Evolutionary conservation across 2,329 filamentous ascomycete species (phyloP).

Genomic region (Cladosporium sp.): DNA sequence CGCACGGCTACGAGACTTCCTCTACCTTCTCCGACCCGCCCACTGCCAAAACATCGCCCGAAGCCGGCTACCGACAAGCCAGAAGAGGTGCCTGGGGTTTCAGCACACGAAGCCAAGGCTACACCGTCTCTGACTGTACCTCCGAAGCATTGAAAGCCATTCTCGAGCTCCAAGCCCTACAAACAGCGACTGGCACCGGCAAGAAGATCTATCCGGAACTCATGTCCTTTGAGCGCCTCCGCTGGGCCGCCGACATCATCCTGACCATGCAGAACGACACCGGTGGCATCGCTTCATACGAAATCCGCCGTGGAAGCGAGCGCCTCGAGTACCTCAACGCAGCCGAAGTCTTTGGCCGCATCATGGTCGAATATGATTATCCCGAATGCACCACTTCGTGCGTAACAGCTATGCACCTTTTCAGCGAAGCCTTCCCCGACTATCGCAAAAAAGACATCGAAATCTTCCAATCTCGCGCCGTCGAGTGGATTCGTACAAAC

Average conservation of each 20-base stretch:
- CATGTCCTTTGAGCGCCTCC: constrained; percentile 71
- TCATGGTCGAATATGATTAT: constrained; percentile 99
- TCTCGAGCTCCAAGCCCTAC: constrained; percentile 75
- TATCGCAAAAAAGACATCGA: constrained; percentile 76
- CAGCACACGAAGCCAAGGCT: constrained; percentile 87
- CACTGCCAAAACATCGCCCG: constrained; percentile 25
- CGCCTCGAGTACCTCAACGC: constrained; percentile 84
- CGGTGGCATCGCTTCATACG: constrained; percentile 87
- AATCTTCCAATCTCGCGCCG: constrained; percentile 65
- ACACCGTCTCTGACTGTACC: constrained; percentile 92
- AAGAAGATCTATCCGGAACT: constrained; percentile 58
- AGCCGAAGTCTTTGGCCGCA: constrained; percentile 90
- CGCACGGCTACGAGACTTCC: constrained; percentile 69
- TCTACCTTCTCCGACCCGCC: constrained; percentile 29
- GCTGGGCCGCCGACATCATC: constrained; percentile 85
- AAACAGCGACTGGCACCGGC: constrained; percentile 39
- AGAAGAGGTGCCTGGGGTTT: constrained; percentile 96
- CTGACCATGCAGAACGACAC: constrained; percentile 84
- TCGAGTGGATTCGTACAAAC: constrained; percentile 75
- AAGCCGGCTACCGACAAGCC: constrained; percentile 68
- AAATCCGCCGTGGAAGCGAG: constrained; percentile 72
- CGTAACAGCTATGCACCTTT: constrained; percentile 79
- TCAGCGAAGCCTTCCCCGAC: constrained; percentile 73
- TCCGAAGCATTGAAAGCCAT: constrained; percentile 86
- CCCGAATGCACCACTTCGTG: constrained; percentile 96